Conservation (phyloP, 2,329 filamentous ascomycete genomes). For the Eutypa lata region DNA sequence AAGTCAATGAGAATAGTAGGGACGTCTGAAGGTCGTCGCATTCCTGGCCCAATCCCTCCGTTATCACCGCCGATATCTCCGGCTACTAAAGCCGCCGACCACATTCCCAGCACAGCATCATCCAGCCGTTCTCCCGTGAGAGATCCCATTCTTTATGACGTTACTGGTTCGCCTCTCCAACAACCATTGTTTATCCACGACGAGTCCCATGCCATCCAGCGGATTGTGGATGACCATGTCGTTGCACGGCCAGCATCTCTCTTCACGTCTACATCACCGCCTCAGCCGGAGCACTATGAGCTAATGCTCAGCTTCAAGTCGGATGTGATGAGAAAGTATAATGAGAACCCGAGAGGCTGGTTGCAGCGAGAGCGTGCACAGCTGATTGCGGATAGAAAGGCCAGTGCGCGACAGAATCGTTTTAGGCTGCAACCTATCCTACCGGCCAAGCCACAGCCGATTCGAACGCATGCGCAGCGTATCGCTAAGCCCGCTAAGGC, state of each 20-base stretch:
- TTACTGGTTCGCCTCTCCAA: conserved; percentile 38
- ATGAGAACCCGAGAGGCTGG: conserved; percentile 44
- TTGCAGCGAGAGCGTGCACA: conserved; percentile 48
- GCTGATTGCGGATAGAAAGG: conserved; percentile 46
- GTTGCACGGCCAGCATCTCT: conserved; percentile 38
- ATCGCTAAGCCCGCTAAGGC: conserved; percentile 31
- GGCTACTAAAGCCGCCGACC: conserved; percentile 38
- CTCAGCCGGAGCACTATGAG: conserved; percentile 51
- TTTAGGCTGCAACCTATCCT: conserved; percentile 37
- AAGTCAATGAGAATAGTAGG: conserved; percentile 19
- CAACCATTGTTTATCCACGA: conserved; percentile 47
- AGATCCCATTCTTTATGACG: conserved; percentile 59
- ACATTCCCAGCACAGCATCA: conserved; percentile 21
- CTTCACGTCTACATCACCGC: conserved; percentile 44
- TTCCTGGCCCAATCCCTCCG: conserved; percentile 36
- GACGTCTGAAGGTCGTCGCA: conserved; percentile 27
- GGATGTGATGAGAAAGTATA: conserved; percentile 46
- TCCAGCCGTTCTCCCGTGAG: conserved; percentile 33
- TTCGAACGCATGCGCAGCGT: conserved; percentile 29
- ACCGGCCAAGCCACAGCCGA: conserved; percentile 37
- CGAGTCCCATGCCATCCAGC: conserved; percentile 39
- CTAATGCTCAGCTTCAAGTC: conserved; percentile 51
- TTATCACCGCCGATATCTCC: conserved; percentile 60
- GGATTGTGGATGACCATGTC: conserved; percentile 50
- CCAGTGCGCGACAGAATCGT: conserved; percentile 35